Percentiles rank a stretch among this genome's conserved stretches.
These are phyloP conservation scores for Apiospora saccharicola DNA, from an alignment of 2,329 filamentous ascomycete genomes.

Conservation along the genomic window DNA sequence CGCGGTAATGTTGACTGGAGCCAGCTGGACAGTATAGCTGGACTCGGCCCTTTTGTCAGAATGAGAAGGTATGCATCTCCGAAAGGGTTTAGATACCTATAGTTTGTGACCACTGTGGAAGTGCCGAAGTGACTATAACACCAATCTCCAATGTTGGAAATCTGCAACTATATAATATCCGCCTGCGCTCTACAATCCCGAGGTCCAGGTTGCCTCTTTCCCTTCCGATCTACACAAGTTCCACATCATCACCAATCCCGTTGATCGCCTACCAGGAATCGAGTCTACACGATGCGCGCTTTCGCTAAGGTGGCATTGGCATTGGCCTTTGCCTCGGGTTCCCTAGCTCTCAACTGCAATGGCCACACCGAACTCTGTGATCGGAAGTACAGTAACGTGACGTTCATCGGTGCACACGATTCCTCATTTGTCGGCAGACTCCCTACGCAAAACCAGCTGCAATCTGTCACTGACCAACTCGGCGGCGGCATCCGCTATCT, in stretches of 20 bases:
- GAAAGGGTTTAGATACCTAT: neutral
- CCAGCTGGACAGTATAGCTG: constrained; percentile 15
- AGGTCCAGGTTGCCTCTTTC: neutral
- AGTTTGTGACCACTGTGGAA: neutral
- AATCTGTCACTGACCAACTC: constrained; percentile 65
- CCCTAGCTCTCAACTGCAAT: constrained; percentile 56
- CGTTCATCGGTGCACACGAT: constrained; percentile 71
- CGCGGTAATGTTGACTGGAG: neutral
- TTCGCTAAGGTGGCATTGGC: neutral
- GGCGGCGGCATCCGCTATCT: constrained; percentile 69
- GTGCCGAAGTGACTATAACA: neutral
- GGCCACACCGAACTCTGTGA: constrained; percentile 62
- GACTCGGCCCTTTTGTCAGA: neutral
- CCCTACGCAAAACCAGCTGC: constrained; percentile 66
- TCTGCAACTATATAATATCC: neutral
- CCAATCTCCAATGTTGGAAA: neutral
- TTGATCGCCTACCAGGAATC: neutral
- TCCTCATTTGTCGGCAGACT: constrained; percentile 67
- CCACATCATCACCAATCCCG: neutral
- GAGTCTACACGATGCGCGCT: neutral
- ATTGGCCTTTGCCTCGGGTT: neutral
- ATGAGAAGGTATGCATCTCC: neutral
- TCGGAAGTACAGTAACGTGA: constrained; percentile 65
- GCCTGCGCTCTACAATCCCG: neutral
- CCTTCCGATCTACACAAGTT: neutral